Base-by-base conservation (phyloP, 2,329 filamentous ascomycete species). In the Colletotrichum cuscutae region DNA sequence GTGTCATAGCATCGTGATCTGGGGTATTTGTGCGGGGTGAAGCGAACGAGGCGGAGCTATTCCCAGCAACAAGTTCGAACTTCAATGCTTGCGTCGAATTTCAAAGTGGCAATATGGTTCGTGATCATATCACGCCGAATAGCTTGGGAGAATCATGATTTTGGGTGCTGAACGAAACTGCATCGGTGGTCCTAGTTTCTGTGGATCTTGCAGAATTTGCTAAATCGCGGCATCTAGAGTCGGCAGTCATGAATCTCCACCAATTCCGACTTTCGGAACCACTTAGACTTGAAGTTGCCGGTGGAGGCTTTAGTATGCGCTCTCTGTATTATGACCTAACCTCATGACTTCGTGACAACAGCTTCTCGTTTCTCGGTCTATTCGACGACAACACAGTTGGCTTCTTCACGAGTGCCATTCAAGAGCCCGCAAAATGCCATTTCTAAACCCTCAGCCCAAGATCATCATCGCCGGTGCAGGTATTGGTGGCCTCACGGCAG, bases 401-500 rank as follows among this genome's bases (percentile, higher is more conserved):
- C 2, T 30, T 37, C 52, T 3, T 12, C 26, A 35, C n/a, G 8
- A 30, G 4, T 19, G 0, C 30, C n/a, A 26, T 9, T 19, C 28
- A 4, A 30, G 15, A 49, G 5, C 2, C 46, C 37, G 26, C 19
- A 30, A 3, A 53, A 63, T 53, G 60, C 42, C 61, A 49, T 52
- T 57, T 2, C 42, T 49, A 24, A 58, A 54, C 19, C 35, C 52
- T 15, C 65, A 68, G 26, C 69, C 70, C 26, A 76, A 74, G 63
- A 78, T 77, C 19, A 76, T 78, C 52, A 78, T 80, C 6, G 78
- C 78, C 49, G 78, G 78, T 6, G 78, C 78, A 57, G 65, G 65
- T 12, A 65, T 65, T 9, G 71, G 66, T 22, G 71, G 71, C 54
- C 61, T 73, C 12, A 67, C 66, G 15, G n/a, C 71, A 12, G 71